Evolutionary conservation across 2,329 filamentous ascomycete genomes (phyloP), one percentile per base, ranked within the genome.

Genomic region (Ceratocystis harringtonii): DNA sequence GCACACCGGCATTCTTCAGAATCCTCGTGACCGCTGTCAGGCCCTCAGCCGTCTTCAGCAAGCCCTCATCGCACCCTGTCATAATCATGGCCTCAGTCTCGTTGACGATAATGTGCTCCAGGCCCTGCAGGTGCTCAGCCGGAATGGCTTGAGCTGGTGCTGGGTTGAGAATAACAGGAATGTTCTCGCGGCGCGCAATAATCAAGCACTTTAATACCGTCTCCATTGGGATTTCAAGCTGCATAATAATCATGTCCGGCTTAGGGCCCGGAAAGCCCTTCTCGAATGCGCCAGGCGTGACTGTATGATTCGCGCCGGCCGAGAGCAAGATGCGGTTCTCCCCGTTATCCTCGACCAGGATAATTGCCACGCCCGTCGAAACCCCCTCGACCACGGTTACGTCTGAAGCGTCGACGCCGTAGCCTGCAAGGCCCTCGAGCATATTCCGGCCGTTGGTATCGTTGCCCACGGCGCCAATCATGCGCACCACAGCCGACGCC

Each of bases 31-130:
- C 60, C 15, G 63, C 58, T 17, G 22, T 8, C 12, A 65, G 55
- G 12, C 63, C 66, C 32, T 67, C 60, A 32, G 45, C 17, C 28
- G 58, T 63, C 50, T 60, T 61, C 25, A 67, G 45, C 25, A 61
- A 32, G n/a, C 22, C 61, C 28, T 50, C 65, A 5, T 41, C 50
- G 60, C 63, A 63, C 22, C 45, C 65, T 15, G 55, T 62, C 66
- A 89, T 78, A 41, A 88, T 78, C 12, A 81, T 80, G 5, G 87
- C 84, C 75, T 91, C 88, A 1, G 82, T 88, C 73, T 91, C 87
- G 70, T 92, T 91, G 70, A 91, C 78, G 60, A 91, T 81, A 28
- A 91, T 75, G 70, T 89, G 86, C 19, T 81, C 79, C 4, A 91
- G 77, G 1, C 78, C 79, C 10, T 74, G 69, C 69, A 84, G 88